These are phyloP conservation scores for Nicotiana rustica DNA, from an alignment of 305 asterid genomes.

Conservation along the genomic window DNA sequence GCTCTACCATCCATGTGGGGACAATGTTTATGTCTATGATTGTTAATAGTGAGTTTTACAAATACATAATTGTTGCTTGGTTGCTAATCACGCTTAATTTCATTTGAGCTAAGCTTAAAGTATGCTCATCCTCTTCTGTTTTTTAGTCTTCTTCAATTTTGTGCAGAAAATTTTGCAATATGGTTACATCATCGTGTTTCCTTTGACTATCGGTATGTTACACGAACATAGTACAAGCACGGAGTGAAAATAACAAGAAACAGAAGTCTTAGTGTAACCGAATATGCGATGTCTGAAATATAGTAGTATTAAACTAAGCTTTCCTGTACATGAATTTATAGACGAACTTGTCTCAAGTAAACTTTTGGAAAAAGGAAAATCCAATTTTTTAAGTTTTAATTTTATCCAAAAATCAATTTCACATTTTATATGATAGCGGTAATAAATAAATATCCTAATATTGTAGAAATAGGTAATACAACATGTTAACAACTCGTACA, in stretches of 20 bases:
- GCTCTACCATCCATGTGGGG: background rate
- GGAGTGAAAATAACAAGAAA: background rate
- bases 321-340: background rate
- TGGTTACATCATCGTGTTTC: background rate
- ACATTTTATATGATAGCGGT: background rate
- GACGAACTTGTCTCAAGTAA: background rate
- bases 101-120: background rate
- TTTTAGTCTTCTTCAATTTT: background rate
- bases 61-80: conserved; percentile 15
- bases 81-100: background rate
- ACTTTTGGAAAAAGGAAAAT: background rate
- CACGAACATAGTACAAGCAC: background rate
- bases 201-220: background rate
- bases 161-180: background rate
- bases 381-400: background rate
- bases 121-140: background rate
- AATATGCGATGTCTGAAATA: background rate
- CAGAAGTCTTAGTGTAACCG: too few species aligned
- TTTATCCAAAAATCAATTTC: background rate
- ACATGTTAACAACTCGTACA: background rate
- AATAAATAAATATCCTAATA: background rate
- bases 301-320: background rate
- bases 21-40: conserved; percentile 1
- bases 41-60: background rate
- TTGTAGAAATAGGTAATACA: background rate